Evolutionary conservation across 495 filamentous ascomycete species (phyloP), one percentile per base, ranked within the genome.

Genomic region (Talaromyces liani): DNA sequence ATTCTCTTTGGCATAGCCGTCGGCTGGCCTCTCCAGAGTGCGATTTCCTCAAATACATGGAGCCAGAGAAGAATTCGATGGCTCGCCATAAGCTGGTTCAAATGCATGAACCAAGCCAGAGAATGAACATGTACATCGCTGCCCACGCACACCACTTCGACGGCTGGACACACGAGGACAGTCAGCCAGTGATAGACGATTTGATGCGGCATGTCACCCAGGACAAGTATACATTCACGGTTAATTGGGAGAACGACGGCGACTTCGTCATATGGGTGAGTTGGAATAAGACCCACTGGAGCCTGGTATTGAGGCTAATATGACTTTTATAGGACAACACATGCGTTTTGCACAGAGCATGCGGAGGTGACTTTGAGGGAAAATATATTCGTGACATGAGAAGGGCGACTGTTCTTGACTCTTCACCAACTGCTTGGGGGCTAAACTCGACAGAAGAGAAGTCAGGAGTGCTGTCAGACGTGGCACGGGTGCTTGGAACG

Each of bases 111-210:
- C 73, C 76, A 2, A 82, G 86, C 79, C 63, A 33, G 70, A 71
- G 84, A 4, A 78, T 77, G 71, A 85, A 82, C 34, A 54, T 88
- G 10, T 85, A 84, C 64, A 66, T 85, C 47, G 83, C 83, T 1
- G 74, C 77, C 12, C 82, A 88, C 68, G 65, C 80, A 31, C 80
- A 86, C 64, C 82, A 85, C 63, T 75, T 87, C 56, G 84, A 88
- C 60, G 80, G 78, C 3, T 49, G 78, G 51, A 66, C 70, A 33
- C 47, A 70, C 2, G 70, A 67, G 25, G 66, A 73, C 34, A 79
- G 72, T 6, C 63, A 66, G 57, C 72, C 69, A 14, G 59, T 87
- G 54, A 66, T 85, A 1, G 67, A 78, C 29, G 65, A 61, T 14
- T 69, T 88, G 36, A 79, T 80, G 51, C 62, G 62, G 2, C 82